Evolutionary conservation across 176 grass and related monocot genomes (phyloP).

Genomic region (Thinopyrum elongatum): DNA sequence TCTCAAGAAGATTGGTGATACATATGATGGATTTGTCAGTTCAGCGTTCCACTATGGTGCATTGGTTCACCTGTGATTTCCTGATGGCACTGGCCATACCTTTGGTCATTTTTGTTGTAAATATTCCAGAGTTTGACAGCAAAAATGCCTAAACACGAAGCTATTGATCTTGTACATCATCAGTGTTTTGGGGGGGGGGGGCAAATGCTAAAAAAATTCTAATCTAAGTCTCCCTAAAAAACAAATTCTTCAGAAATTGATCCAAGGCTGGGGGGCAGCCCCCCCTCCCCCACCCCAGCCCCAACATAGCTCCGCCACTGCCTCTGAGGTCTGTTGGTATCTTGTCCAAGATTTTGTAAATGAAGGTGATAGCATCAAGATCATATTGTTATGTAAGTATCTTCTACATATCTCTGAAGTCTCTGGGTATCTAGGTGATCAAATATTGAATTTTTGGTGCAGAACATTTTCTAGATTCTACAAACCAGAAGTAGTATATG

Average conservation of each 20-base stretch:
- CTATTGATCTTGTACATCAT: constrained; percentile 62
- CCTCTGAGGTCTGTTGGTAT: constrained; percentile 85
- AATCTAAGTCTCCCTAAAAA: too few species aligned
- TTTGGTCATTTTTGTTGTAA: neutral
- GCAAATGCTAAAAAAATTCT: too few species aligned
- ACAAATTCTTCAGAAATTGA: too few species aligned
- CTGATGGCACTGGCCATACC: constrained; percentile 54
- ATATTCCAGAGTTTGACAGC: neutral
- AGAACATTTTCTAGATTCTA: neutral
- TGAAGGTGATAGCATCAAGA: constrained; percentile 66
- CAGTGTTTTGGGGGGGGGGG: too few species aligned
- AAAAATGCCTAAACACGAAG: too few species aligned
- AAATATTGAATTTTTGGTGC: neutral
- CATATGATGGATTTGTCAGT: constrained; percentile 55
- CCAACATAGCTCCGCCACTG: too few species aligned
- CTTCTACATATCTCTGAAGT: neutral
- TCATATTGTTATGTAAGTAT: constrained; percentile 61
- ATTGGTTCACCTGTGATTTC: constrained; percentile 53
- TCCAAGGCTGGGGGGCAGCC: too few species aligned
- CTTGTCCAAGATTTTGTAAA: constrained; percentile 77
- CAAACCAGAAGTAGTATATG: neutral
- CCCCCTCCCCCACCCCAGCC: too few species aligned
- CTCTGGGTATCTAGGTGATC: neutral
- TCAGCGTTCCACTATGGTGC: constrained; percentile 69
- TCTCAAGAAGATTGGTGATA: constrained; percentile 46